phyloP scores from a whole-genome alignment of 2,329 filamentous ascomycete species.

The Aspergillus alliaceus region DNA sequence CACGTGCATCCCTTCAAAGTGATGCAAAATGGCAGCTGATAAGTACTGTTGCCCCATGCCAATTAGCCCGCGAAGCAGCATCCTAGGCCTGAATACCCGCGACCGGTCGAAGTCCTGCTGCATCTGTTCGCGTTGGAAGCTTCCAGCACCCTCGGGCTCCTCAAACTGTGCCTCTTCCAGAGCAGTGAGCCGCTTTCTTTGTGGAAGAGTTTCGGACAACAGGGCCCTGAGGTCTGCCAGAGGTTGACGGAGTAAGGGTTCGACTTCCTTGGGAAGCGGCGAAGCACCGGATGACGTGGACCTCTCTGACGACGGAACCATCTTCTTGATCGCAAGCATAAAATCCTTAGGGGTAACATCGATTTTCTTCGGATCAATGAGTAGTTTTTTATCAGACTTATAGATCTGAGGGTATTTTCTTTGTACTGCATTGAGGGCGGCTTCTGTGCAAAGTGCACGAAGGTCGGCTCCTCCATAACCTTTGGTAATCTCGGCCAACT shows the following conservation, averaged over 20 bases:
- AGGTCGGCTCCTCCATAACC: slow-evolving; percentile 96
- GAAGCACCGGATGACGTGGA: slow-evolving; percentile 82
- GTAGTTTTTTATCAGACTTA: slow-evolving; percentile 80
- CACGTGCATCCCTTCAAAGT: slow-evolving; percentile 91
- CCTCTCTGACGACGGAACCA: slow-evolving; percentile 90
- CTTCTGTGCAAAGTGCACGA: slow-evolving; percentile 91
- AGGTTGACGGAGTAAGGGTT: slow-evolving; percentile 75
- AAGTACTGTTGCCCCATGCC: slow-evolving; percentile 96
- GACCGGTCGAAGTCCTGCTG: slow-evolving; percentile 80
- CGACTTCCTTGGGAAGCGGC: slow-evolving; percentile 74
- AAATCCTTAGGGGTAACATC: slow-evolving; percentile 90
- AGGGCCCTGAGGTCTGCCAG: slow-evolving; percentile 67
- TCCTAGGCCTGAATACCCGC: slow-evolving; percentile 81
- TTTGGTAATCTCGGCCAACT: slow-evolving; percentile 82
- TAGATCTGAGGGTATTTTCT: slow-evolving; percentile 97
- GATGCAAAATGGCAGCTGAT: slow-evolving; percentile 78
- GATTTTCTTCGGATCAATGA: slow-evolving; percentile 83
- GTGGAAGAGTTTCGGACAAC: slow-evolving; percentile 75
- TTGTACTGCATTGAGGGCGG: slow-evolving; percentile 92
- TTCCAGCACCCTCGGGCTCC: slow-evolving; percentile 76
- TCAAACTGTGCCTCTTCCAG: slow-evolving; percentile 93
- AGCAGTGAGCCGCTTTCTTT: slow-evolving; percentile 82
- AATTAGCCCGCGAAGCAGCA: slow-evolving; percentile 75
- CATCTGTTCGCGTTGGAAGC: slow-evolving; percentile 80
- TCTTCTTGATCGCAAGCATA: slow-evolving; percentile 94